Evolutionary conservation across 2,329 filamentous ascomycete genomes (phyloP).

Genomic region (Fusarium fracticaudum): DNA sequence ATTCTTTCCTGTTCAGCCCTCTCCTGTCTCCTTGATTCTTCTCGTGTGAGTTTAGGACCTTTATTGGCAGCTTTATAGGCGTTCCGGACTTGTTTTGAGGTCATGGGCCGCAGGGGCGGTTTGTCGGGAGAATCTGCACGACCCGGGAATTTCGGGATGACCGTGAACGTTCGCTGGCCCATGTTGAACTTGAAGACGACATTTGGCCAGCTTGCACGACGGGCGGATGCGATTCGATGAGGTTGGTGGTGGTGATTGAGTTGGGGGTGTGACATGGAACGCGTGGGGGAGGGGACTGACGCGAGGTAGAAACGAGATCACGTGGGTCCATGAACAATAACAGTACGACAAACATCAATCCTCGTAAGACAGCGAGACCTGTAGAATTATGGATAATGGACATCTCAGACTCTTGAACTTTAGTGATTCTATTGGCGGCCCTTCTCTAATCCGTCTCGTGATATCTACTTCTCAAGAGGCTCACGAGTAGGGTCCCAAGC

Average conservation of each 20-base stretch:
- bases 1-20: slow-evolving; percentile 65
- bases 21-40: slow-evolving; percentile 52
- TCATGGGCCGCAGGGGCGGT: slow-evolving; percentile 49
- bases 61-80: slow-evolving; percentile 50
- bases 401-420: not conserved
- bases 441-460: not conserved
- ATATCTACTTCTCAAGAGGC: slow-evolving; percentile 52
- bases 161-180: slow-evolving; percentile 57
- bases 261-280: slow-evolving; percentile 8
- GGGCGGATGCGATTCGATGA: not conserved
- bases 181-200: slow-evolving; percentile 40
- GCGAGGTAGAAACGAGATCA: slow-evolving; percentile 43
- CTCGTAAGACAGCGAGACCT: not conserved
- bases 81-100: slow-evolving; percentile 54
- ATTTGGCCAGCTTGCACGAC: slow-evolving; percentile 18
- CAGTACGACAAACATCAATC: not conserved
- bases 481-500: slow-evolving; percentile 66
- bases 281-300: slow-evolving; percentile 24
- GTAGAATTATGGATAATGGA: not conserved
- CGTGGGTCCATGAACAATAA: slow-evolving; percentile 31
- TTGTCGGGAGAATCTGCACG: slow-evolving; percentile 30
- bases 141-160: slow-evolving; percentile 50
- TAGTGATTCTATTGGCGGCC: not conserved
- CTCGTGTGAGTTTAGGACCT: slow-evolving; percentile 51
- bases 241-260: not conserved